These are phyloP conservation scores for Claviceps lovelessii DNA, from an alignment of 2,329 filamentous ascomycete genomes.

Conservation along the genomic window DNA sequence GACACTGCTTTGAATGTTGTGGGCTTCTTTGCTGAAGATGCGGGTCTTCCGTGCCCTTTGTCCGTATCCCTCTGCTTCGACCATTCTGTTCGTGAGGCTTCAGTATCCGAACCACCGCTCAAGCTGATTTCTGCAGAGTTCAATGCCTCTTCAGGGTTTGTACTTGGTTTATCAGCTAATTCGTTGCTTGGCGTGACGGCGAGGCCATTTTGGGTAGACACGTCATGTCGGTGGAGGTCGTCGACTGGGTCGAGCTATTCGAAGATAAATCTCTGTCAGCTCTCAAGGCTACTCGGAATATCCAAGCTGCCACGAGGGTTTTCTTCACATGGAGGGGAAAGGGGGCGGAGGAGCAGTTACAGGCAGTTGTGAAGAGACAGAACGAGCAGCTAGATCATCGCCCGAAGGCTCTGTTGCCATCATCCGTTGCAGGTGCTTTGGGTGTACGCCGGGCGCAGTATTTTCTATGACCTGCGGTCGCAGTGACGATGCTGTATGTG, in stretches of 20 bases:
- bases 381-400: conserved; percentile 39
- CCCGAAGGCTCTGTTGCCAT: conserved; percentile 49
- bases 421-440: conserved; percentile 31
- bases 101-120: conserved; percentile 64
- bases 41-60: conserved; percentile 43
- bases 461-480: conserved; percentile 8
- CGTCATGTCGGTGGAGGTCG: conserved; percentile 30
- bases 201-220: conserved; percentile 34
- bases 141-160: conserved; percentile 42
- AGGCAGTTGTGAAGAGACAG: conserved; percentile 31
- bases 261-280: neutral
- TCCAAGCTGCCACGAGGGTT: neutral
- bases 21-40: conserved; percentile 55
- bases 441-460: conserved; percentile 17
- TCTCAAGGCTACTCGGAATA: neutral
- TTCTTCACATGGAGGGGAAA: neutral
- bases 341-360: conserved; percentile 18
- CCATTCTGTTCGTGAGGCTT: conserved; percentile 47
- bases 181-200: conserved; percentile 29
- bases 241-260: conserved; percentile 24
- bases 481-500: conserved; percentile 1
- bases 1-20: conserved; percentile 73
- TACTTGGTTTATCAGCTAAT: conserved; percentile 42
- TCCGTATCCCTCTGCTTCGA: conserved; percentile 40
- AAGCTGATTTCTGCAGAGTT: conserved; percentile 53